phyloP scores from a whole-genome alignment of 78 protist genomes.

The Emiliania huxleyi region DNA sequence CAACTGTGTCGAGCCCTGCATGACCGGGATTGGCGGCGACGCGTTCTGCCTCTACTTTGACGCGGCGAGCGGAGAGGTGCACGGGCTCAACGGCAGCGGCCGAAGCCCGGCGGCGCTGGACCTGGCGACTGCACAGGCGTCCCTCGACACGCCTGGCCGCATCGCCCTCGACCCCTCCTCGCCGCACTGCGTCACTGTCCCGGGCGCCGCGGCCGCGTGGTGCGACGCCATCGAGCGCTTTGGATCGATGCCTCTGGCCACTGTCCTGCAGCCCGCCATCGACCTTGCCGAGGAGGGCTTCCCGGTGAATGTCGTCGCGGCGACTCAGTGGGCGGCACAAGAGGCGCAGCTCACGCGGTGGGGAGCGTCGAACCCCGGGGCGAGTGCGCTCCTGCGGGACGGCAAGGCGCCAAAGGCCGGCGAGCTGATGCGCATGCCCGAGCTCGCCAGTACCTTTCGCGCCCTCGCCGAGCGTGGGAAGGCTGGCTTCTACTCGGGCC shows the following conservation, averaged over 20 bases:
- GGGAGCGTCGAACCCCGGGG: conserved; percentile 7
- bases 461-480: conserved; percentile 61
- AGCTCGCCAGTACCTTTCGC: conserved; percentile 56
- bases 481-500: conserved; percentile 68
- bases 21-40: conserved; percentile 88
- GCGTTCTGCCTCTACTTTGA: conserved; percentile 61
- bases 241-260: conserved; percentile 49
- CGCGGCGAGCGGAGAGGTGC: conserved; percentile 26
- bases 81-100: conserved; percentile 76
- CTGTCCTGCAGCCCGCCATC: conserved; percentile 67
- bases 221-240: conserved; percentile 58
- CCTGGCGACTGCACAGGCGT: conserved; percentile 5
- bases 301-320: conserved; percentile 44
- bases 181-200: conserved; percentile 46
- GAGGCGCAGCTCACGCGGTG: not conserved
- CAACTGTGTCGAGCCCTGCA: conserved; percentile 47
- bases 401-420: conserved; percentile 67
- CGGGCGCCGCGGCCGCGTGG: conserved; percentile 84
- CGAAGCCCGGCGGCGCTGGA: conserved; percentile 58
- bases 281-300: conserved; percentile 65
- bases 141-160: not conserved
- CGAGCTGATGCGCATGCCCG: conserved; percentile 47
- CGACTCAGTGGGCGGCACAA: not conserved
- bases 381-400: conserved; percentile 43
- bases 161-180: not conserved